These are phyloP conservation scores for Solanum paucissectum DNA, from an alignment of 257 asterid genomes.

Conservation along the genomic window DNA sequence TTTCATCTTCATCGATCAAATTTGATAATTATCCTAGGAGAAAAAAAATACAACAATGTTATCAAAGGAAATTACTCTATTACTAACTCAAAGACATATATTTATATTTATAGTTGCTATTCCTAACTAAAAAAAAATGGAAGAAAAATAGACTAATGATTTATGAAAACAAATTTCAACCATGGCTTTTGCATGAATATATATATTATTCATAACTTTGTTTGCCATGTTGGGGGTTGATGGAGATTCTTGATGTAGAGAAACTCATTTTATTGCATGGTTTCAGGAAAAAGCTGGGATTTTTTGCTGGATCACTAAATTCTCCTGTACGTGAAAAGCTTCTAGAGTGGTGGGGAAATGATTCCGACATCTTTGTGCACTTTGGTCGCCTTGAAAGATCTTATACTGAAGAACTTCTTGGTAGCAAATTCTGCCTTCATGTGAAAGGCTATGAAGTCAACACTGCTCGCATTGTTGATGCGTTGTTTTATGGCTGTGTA, in stretches of 20 bases:
- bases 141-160: too few relatives aligned
- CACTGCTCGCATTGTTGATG: constrained; percentile 88
- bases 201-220: not conserved
- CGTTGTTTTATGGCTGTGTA: constrained; percentile 68
- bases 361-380: constrained; percentile 52
- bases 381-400: constrained; percentile 39
- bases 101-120: not conserved
- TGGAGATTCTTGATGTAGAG: not conserved
- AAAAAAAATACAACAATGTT: too few relatives aligned
- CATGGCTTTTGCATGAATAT: not conserved
- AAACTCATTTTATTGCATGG: not conserved
- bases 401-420: constrained; percentile 49
- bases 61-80: not conserved
- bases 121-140: too few relatives aligned
- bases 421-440: constrained; percentile 83
- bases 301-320: constrained; percentile 74
- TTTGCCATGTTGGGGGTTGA: not conserved
- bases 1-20: not conserved
- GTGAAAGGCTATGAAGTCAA: constrained; percentile 89
- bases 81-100: not conserved
- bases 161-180: not conserved
- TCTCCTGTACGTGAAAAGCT: constrained; percentile 84
- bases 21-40: too few relatives aligned
- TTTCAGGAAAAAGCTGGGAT: constrained; percentile 59
- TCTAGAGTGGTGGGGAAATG: constrained; percentile 64